Base-by-base conservation (phyloP, 2,329 filamentous ascomycete genomes). In the Pyrenophora tritici-repentis region DNA sequence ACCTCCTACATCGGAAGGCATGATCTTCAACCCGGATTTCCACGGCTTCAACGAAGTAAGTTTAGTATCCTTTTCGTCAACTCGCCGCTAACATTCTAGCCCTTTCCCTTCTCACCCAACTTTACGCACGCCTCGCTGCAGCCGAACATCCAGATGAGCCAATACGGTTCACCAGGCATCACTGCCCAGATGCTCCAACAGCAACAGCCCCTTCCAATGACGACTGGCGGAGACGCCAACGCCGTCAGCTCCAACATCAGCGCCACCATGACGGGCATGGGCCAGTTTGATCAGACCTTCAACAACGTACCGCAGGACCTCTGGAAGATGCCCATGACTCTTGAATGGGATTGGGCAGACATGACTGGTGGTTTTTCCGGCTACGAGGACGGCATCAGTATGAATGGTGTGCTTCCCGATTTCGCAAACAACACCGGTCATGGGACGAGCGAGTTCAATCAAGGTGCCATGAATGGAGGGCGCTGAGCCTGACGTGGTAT, bases 261-360 rank as follows among this genome's bases (percentile, higher is more conserved):
- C 34, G 61, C 65, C 26, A 29, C 26, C n/a, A 68, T 71, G 61
- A 60, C 63, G 10, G 43, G 32, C 13, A 70, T 75, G 63, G 67
- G 67, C 14, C 70, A 79, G 14, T 91, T 92, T 67, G 88, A 92
- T 65, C 89, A 95, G 61, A 92, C 92, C 0, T 88, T 96, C 65
- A 67, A 67, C 58, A 71, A 62, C 34, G 85, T 97, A 17, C 93
- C 94, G 4, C 91, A 93, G 64, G 94, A 97, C 74, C 75, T 97
- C 20, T 99, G 94, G 86, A 89, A 93, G 72, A 87, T 97, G 84
- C 92, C 93, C 1, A 96, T 96, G 87, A 95, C 90, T 2, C 81
- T 97, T 17, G 93, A 97, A 70, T 97, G 92, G 91, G 91, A 88
- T 59, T 89, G 86, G 86, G 83, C 77, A 2, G 79, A 81, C 42